phyloP scores from a whole-genome alignment of 768 basidiomycete species.

The button mushroom (Agaricus bisporus) region DNA sequence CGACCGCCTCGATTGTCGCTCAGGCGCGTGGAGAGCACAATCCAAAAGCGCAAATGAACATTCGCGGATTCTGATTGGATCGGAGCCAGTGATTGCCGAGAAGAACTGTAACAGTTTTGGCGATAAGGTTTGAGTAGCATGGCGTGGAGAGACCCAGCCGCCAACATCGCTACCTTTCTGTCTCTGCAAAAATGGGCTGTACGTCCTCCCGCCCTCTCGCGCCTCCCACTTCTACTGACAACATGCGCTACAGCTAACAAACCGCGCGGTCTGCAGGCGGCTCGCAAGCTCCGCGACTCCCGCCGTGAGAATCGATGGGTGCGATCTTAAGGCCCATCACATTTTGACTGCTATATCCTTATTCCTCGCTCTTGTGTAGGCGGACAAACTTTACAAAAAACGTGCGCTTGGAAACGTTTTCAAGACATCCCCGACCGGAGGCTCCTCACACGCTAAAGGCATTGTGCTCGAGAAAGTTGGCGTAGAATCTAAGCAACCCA shows the following conservation, averaged over 20 bases:
- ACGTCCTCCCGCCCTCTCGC: conserved; percentile 33
- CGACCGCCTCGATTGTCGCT: too few relatives aligned
- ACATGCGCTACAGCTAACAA: conserved; percentile 69
- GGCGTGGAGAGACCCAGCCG: conserved; percentile 16
- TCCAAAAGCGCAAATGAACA: too few relatives aligned
- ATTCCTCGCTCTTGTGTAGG: conserved; percentile 39
- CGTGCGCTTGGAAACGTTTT: conserved; percentile 98
- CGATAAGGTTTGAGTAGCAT: conserved; percentile 40
- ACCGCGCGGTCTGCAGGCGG: conserved; percentile 98
- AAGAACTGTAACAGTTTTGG: conserved; percentile 33
- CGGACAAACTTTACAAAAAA: conserved; percentile 99
- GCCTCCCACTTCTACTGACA: conserved; percentile 11
- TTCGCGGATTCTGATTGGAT: too few relatives aligned
- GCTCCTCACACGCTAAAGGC: conserved; percentile 99
- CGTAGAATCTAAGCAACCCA: conserved; percentile 99
- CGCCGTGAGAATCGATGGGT: conserved; percentile 98
- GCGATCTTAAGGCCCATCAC: conserved; percentile 17
- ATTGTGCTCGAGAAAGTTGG: conserved; percentile 99
- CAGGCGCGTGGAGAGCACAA: too few relatives aligned
- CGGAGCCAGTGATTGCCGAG: conserved; percentile 18
- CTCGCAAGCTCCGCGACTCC: conserved; percentile 93
- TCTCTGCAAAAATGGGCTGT: conserved; percentile 69
- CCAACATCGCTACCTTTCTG: conserved; percentile 16
- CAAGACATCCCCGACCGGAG: conserved; percentile 99
- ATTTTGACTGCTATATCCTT: background rate